These are phyloP conservation scores for Phlebopus sp. DNA, from an alignment of 1,284 basidiomycete species.

Conservation along the genomic window DNA sequence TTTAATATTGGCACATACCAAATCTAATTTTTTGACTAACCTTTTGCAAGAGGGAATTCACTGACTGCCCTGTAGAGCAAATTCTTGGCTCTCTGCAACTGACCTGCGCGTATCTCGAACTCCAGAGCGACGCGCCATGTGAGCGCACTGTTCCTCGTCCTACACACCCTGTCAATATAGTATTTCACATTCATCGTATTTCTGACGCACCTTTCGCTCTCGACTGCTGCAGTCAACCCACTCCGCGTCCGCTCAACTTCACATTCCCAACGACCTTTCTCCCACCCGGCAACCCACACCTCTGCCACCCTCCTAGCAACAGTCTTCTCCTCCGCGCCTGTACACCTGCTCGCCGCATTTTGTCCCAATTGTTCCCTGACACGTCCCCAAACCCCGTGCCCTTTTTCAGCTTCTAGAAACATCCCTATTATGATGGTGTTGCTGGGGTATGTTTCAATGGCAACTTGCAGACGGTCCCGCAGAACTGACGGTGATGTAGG, in stretches of 20 bases:
- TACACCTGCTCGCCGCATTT: constrained; percentile 21
- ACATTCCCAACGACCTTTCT: constrained; percentile 61
- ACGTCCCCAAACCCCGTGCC: constrained; percentile 70
- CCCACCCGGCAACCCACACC: constrained; percentile 78
- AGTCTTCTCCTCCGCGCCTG: constrained; percentile 45
- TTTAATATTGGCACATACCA: constrained; percentile 11
- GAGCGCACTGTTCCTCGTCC: constrained; percentile 64
- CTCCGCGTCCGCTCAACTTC: constrained; percentile 70
- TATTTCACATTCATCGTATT: background rate
- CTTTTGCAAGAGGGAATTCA: constrained; percentile 82
- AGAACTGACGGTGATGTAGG: constrained; percentile 59
- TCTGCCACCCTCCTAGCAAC: constrained; percentile 60
- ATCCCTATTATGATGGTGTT: constrained; percentile 76
- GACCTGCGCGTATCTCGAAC: constrained; percentile 71
- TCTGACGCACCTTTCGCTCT: constrained; percentile 59
- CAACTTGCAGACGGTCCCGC: constrained; percentile 54
- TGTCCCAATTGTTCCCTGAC: constrained; percentile 52
- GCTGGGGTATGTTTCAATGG: constrained; percentile 59
- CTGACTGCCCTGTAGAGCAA: constrained; percentile 77
- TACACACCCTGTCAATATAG: constrained; percentile 31
- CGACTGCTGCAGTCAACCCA: constrained; percentile 58
- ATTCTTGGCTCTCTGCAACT: constrained; percentile 67
- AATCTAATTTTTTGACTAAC: constrained; percentile 37
- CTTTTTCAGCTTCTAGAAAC: constrained; percentile 77
- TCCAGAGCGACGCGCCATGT: constrained; percentile 83